Base-by-base conservation (phyloP, 495 filamentous ascomycete genomes). In the Bombardia bombarda region DNA sequence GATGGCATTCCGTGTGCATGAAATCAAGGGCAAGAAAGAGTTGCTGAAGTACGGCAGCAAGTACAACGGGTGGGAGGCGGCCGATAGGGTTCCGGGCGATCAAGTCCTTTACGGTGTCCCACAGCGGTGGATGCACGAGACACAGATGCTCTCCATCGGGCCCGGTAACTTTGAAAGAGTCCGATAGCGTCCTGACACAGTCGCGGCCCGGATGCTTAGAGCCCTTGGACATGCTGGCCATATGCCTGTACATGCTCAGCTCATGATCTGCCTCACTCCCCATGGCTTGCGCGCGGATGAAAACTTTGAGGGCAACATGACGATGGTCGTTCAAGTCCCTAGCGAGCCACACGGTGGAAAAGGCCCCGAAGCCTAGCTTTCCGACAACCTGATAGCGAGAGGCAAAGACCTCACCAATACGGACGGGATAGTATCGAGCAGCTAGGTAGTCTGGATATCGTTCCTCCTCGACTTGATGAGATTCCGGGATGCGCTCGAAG, bases 331-430 rank as follows among this genome's bases (percentile, higher is more conserved):
- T 52, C 38, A 78, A 59, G 63, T 77, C 73, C 22, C 63, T 63
- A 38, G 65, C 68, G 20, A 79, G 61, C 73, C 73, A 77, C 10
- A 64, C 68, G 5, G 74, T 79, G 18, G 74, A 79, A 33, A 60
- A 64, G 7, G 68, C 46, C 30, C 75, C 74, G 45, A 65, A 78
- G 13, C 77, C 75, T 26, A 78, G 62, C 53, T 79, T 79, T 5
- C 64, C 65, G 4, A 72, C 43, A 28, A 77, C 57, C 45, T 73
- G 55, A 44, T 78, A 79, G 26, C 62, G 65, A 36, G 59, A 55
- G 26, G 63, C 38, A 38, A 69, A 59, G 12, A 74, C 55, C 43
- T 78, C 68, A 21, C 71, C 71, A 40, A 77, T 70, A 37, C 56
- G 55, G 19, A 71, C 69, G 4, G 71, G 69, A 54, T 69, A 76